Base-by-base conservation (phyloP, 192 early-diverging fungal genomes). In the Podila epigama region DNA sequence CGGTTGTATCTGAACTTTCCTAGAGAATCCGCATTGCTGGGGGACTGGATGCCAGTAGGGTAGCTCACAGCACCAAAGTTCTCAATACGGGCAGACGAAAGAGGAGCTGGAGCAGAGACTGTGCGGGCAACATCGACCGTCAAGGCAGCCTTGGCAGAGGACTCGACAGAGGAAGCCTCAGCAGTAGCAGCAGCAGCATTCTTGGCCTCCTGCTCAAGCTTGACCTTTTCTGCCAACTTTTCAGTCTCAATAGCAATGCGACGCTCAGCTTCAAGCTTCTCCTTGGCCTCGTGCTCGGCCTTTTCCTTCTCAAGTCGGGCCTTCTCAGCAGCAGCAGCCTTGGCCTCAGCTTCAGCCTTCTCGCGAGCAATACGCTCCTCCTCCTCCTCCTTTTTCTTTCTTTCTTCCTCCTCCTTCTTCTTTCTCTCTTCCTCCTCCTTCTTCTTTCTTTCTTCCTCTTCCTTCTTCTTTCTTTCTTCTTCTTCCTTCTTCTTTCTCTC, bases 1-100 rank as follows among this genome's bases (percentile, higher is more conserved):
- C 85, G 83, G 41, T 88, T 84, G 65, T 94, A 95, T 66, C 85
- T 84, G 67, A 89, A 89, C 51, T 89, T 90, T 57, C 89, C 87
- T 61, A 57, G 66, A 31, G 78, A 85, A 9, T 87, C 84, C 29
- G 87, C 79, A 15, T 48, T 48, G 31, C 85, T 75, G 25, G 88
- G 90, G 28, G 87, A 84, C 55, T 86, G 85, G 33, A 90, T 81
- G 58, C 75, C 52, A 31, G 82, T 62, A 59, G 84, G 84, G 59
- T 86, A 88, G 51, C 54, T 50, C 31, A 86, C 77, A 15, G 79
- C 48, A 36, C 48, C 71, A 51, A 80, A 70, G 55, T 90, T 83
- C 60, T 81, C 84, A 36, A 88, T 79, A 36, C 83, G 79, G 10
- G 75, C 70, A 20, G 79, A 80, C 12, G 83, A 63, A 28, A 81